Conservation (phyloP, 345 rosid species). For the Anastatica hierochuntica region DNA sequence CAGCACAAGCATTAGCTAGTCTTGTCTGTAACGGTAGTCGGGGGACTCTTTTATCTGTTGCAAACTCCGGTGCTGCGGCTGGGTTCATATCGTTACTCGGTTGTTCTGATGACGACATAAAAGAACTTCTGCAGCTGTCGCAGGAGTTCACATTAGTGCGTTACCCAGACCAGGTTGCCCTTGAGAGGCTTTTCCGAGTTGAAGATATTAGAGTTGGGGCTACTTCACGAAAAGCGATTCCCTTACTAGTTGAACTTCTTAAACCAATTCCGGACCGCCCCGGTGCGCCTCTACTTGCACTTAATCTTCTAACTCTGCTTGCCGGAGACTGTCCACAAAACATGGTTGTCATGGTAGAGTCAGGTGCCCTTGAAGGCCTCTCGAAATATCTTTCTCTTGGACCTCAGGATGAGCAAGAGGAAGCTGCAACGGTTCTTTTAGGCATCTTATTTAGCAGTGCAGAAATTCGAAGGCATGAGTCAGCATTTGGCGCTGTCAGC, state of each 20-base stretch:
- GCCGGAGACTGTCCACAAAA: slow-evolving; percentile 85
- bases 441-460: slow-evolving; percentile 83
- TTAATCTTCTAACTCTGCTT: slow-evolving; percentile 84
- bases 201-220: slow-evolving; percentile 99
- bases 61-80: slow-evolving; percentile 92
- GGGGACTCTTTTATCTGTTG: slow-evolving; percentile 94
- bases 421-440: slow-evolving; percentile 93
- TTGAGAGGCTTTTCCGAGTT: slow-evolving; percentile 95
- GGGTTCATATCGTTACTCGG: slow-evolving; percentile 94
- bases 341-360: slow-evolving; percentile 91
- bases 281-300: slow-evolving; percentile 90
- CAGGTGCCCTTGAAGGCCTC: slow-evolving; percentile 90
- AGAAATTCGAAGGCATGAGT: slow-evolving; percentile 94
- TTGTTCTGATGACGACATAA: slow-evolving; percentile 87
- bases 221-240: slow-evolving; percentile 94
- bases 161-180: slow-evolving; percentile 97
- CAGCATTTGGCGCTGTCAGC: slow-evolving; percentile 87
- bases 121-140: slow-evolving; percentile 71
- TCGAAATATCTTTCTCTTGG: slow-evolving; percentile 97
- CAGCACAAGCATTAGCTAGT: slow-evolving; percentile 91
- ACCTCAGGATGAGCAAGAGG: slow-evolving; percentile 96
- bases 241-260: slow-evolving; percentile 92
- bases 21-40: slow-evolving; percentile 96
- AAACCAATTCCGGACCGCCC: slow-evolving; percentile 99
- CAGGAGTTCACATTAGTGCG: slow-evolving; percentile 69